A percentile compares a stretch with the other conserved stretches of the same genome.
Conservation (phyloP, 345 rosid species). For the Orychophragmus violaceus region DNA sequence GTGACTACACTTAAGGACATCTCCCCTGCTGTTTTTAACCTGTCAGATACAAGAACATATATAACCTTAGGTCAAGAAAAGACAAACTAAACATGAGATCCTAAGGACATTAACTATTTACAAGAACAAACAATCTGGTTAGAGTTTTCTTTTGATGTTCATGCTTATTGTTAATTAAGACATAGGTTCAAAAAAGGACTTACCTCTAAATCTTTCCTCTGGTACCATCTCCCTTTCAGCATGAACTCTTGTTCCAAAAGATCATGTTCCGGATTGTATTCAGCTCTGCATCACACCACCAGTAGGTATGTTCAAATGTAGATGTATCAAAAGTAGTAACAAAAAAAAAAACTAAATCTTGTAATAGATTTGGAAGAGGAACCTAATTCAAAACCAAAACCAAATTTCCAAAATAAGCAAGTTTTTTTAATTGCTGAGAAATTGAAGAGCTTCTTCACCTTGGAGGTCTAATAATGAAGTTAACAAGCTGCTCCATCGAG, state of each 20-base stretch:
- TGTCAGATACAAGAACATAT: conserved; percentile 32
- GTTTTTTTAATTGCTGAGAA: neutral
- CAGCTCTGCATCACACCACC: conserved; percentile 64
- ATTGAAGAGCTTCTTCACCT: conserved; percentile 41
- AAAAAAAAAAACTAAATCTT: neutral
- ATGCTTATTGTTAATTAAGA: no score
- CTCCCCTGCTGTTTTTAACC: conserved; percentile 72
- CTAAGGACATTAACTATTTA: no score
- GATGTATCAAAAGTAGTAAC: conserved; percentile 26
- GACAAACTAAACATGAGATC: conserved; percentile 28
- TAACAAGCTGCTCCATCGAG: conserved; percentile 50
- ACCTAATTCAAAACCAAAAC: neutral
- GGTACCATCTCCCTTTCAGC: conserved; percentile 86
- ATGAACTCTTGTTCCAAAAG: conserved; percentile 78
- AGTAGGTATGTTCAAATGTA: neutral
- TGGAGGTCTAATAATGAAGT: conserved; percentile 93
- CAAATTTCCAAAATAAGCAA: neutral
- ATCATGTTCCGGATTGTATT: conserved; percentile 63
- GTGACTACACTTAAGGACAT: conserved; percentile 80
- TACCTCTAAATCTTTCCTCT: conserved; percentile 91
- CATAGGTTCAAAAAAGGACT: no score
- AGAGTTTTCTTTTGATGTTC: no score
- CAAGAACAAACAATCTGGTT: no score
- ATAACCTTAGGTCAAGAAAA: neutral
- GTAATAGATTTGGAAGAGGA: neutral